Evolutionary conservation across 768 basidiomycete genomes (phyloP), one percentile per base, ranked within the genome.

Genomic region (Termitomyces sp.): DNA sequence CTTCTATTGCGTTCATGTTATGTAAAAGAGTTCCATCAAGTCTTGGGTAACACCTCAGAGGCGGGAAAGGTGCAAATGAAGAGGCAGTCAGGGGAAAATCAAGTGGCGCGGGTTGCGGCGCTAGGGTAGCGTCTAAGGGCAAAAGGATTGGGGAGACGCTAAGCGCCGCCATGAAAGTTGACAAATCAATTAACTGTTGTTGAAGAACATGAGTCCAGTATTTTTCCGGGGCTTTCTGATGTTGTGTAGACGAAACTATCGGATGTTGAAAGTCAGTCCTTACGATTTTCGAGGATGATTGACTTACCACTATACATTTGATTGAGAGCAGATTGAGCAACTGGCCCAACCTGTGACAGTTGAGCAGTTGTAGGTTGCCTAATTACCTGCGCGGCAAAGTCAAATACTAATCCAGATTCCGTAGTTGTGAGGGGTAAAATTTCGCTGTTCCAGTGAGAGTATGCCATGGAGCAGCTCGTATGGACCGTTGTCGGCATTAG

Each of bases 261-360:
- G 30, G 58, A 57, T 12, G 51, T 58, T 53, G 36, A 68, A 56
- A 44, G 57, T 51, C 20, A 41, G 36, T 27, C 6, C 22, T 45
- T 3, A 31, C 37, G 3, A 44, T 50, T 39, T n/a, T n/a, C n/a
- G 13, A 50, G 42, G 55, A 44, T 48, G 36, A 58, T 37, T 13
- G 33, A 65, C 81, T 58, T 67, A 87, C 87, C 86, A 58, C 75
- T 77, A 67, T 85, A 86, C 78, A 87, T 83, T 45, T 79, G 75
- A 66, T 88, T 80, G 58, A 88, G 66, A 5, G 78, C 72, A 22
- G 69, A 59, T 42, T 65, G 68, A 24, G 78, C 76, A 27, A 61
- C 69, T 13, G 68, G 62, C 45, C 76, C 72, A 34, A 85, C 73
- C 61, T 75, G 65, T 0, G 74, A 67, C 33, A 80, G 69, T 67